Evolutionary conservation across 352 stramenopile genomes (phyloP).

Genomic region (Phytophthora constricta): DNA sequence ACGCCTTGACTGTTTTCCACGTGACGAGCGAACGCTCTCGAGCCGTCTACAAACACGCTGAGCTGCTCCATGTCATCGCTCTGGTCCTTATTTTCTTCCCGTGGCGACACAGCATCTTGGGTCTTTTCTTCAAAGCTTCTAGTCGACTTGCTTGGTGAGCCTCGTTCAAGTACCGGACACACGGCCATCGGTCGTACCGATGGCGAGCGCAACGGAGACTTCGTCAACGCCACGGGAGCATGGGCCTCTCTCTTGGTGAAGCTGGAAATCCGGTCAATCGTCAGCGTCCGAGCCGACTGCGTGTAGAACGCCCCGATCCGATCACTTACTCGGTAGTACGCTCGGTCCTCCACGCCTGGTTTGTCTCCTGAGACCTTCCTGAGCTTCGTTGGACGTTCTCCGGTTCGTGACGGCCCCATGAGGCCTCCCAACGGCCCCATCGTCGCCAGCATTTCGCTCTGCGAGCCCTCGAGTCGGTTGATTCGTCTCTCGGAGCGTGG

Average conservation of each 20-base stretch:
- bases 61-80: conserved; percentile 31
- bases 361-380: conserved; percentile 39
- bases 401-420: conserved; percentile 36
- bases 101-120: conserved; percentile 6
- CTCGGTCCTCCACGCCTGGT: conserved; percentile 58
- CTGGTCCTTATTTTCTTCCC: conserved; percentile 20
- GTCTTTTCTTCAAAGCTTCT: conserved; percentile 6
- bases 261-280: conserved; percentile 72
- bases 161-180: conserved; percentile 61
- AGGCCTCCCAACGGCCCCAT: conserved; percentile 81
- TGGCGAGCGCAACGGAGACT: conserved; percentile 47
- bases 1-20: conserved; percentile 69
- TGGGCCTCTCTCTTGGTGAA: conserved; percentile 65
- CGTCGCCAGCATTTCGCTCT: conserved; percentile 61
- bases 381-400: conserved; percentile 44
- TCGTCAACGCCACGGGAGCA: conserved; percentile 48
- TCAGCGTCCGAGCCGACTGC: conserved; percentile 62
- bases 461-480: conserved; percentile 35
- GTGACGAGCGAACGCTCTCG: conserved; percentile 64
- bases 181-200: conserved; percentile 50
- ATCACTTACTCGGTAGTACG: conserved; percentile 85
- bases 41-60: conserved; percentile 61
- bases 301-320: conserved; percentile 83
- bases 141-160: conserved; percentile 26
- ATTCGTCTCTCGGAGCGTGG: conserved; percentile 34